Conservation (phyloP, 495 filamentous ascomycete genomes). For the Aspergillus avenaceus region DNA sequence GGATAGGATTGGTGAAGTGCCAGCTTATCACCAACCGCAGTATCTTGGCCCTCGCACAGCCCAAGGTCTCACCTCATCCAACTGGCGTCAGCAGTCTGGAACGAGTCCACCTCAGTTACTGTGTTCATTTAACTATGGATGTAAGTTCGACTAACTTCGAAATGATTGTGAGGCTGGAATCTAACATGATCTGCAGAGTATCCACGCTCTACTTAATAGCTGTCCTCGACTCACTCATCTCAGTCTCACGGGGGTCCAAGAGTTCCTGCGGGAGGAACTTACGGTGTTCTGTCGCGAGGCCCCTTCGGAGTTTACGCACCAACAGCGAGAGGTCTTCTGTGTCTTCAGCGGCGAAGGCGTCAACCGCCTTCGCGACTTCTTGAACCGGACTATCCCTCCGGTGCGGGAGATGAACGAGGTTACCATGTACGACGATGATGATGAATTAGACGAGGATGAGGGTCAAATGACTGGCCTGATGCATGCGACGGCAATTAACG, state of each 20-base stretch:
- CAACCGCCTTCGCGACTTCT: conserved; percentile 64
- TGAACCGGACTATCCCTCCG: conserved; percentile 51
- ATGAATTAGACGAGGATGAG: conserved; percentile 50
- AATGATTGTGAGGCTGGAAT: conserved; percentile 1
- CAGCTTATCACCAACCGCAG: conserved; percentile 81
- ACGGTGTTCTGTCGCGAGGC: conserved; percentile 81
- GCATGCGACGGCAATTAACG: conserved; percentile 48
- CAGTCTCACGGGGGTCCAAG: conserved; percentile 90
- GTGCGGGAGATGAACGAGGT: conserved; percentile 40
- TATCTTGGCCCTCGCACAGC: conserved; percentile 75
- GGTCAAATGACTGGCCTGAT: conserved; percentile 54
- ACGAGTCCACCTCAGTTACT: conserved; percentile 96
- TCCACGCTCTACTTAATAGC: conserved; percentile 80
- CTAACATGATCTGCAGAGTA: conserved; percentile 59
- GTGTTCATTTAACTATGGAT: conserved; percentile 69
- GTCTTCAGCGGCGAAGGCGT: conserved; percentile 94
- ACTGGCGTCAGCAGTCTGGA: conserved; percentile 64
- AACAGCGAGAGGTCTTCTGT: conserved; percentile 93
- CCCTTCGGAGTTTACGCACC: conserved; percentile 87
- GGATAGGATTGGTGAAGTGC: conserved; percentile 96
- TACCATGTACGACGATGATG: conserved; percentile 55
- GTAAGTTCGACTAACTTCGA: conserved; percentile 47
- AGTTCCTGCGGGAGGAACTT: conserved; percentile 70
- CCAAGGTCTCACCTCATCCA: conserved; percentile 39
- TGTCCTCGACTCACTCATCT: conserved; percentile 93